Evolutionary conservation across 768 basidiomycete species (phyloP).

Genomic region (Daedaleopsis sinensis): DNA sequence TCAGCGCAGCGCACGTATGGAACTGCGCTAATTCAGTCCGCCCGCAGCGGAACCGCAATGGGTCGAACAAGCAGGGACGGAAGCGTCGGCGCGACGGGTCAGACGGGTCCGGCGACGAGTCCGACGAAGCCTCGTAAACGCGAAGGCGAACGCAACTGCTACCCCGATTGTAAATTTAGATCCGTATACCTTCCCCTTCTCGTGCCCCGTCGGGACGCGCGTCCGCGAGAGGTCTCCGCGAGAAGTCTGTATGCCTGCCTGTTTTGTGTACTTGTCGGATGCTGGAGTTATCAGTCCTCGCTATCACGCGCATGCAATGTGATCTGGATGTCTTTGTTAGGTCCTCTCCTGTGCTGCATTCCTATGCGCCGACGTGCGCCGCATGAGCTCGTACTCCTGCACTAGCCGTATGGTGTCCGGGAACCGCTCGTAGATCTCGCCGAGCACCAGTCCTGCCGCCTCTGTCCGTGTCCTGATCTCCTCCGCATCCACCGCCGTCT

Average conservation of each 20-base stretch:
- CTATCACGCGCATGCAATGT: slow-evolving; percentile 14
- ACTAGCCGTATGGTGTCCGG: slow-evolving; percentile 46
- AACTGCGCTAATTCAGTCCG: slow-evolving; percentile 13
- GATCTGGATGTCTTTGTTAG: slow-evolving; percentile 17
- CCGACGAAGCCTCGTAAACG: slow-evolving; percentile 50
- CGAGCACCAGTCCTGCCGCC: slow-evolving; percentile 45
- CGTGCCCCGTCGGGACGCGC: not conserved
- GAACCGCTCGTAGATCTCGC: slow-evolving; percentile 50
- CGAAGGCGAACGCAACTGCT: slow-evolving; percentile 4
- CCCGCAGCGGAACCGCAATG: slow-evolving; percentile 78
- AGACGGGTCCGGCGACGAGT: slow-evolving; percentile 70
- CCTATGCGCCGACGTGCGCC: slow-evolving; percentile 10
- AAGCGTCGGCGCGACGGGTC: slow-evolving; percentile 63
- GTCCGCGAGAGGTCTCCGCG: not conserved
- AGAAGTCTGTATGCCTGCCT: slow-evolving; percentile 13
- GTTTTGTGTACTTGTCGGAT: slow-evolving; percentile 4
- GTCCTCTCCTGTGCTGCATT: slow-evolving; percentile 12
- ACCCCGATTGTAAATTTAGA: slow-evolving; percentile 21
- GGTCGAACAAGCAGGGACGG: slow-evolving; percentile 61
- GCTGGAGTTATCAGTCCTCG: slow-evolving; percentile 20
- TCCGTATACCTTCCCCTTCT: slow-evolving; percentile 1
- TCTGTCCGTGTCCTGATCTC: slow-evolving; percentile 29
- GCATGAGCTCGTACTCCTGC: slow-evolving; percentile 26
- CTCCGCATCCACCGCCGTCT: slow-evolving; percentile 27
- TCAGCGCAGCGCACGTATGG: slow-evolving; percentile 20